Evolutionary conservation across 192 early-diverging fungal genomes (phyloP), one percentile per base, ranked within the genome.

Genomic region (Backusella sp.): DNA sequence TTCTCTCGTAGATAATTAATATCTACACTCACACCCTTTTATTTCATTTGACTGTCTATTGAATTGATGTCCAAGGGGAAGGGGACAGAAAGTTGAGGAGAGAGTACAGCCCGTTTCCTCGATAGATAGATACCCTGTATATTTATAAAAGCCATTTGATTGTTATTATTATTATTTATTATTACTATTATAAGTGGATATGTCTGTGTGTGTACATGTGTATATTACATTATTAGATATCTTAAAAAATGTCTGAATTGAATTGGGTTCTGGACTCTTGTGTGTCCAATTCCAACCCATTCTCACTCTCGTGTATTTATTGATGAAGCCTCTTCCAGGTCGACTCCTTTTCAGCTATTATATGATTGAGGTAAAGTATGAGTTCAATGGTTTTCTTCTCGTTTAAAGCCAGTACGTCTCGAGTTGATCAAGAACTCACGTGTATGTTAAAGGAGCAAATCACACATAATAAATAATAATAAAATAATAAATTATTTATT

Each of bases 181-280:
- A 26, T 59, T 59, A 59, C 26, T 21, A 62, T 62, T 26, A 62
- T 62, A 62, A 62, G 28, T 62, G 17, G n/a, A n/a, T 53, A n/a
- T 53, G 56, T 62, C 11, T 62, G 56, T 62, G 11, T 59, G 23
- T 14, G 56, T 62, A 26, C 56, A 62, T 26, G 1, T 62, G 23
- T 56, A 62, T 28, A 28, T 28, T 62, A 12, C 21, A 56, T 62
- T 62, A 62, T 62, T 62, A 56, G 19, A 56, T 56, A 26, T 56
- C 53, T 56, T 56, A 56, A 32, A 56, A 32, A 56, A 56, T 56
- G 21, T 62, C 56, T 62, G 56, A 62, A 23, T 28, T 62, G 23
- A 62, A 62, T 28, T 28, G 56, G 17, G 56, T 62, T 62, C 56
- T 62, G 56, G 56, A 62, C 56, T 62, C 56, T 62, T 62, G 21